Evolutionary conservation across 1,139 yeast genomes (phyloP), one percentile per base, ranked within the genome.

Genomic region (Eremothecium cymbalariae): DNA sequence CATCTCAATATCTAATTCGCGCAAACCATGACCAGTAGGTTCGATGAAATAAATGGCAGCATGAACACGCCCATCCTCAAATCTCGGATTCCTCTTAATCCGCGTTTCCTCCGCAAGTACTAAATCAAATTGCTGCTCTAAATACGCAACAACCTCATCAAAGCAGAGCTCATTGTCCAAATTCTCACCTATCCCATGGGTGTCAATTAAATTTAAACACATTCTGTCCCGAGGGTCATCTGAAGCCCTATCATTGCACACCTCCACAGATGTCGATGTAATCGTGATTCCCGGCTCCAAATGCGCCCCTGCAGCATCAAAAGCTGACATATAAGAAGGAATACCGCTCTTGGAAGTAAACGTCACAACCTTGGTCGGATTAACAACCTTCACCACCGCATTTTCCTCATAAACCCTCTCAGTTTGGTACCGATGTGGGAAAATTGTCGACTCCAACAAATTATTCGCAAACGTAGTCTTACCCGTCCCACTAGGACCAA

Each of bases 101-200:
- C 84, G 65, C 2, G 86, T 78, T 52, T 81, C 90, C 54, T 81
- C 93, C 4, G 84, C 81, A 43, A 81, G 65, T 5, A 79, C 83
- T 44, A 72, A 70, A 55, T 80, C 88, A 58, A 83, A 88, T 59
- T 88, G 96, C 54, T 78, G 84, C 53, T 83, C 90, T 46, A 90
- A 65, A 56, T 77, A 88, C 41, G 72, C 73, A 36, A 78, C 76
- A 41, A 90, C 77, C 45, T 81, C 81, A 23, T 66, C 67, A 52
- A 83, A 81, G 55, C 85, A 71, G 40, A 65, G 43, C 31, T 72
- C 73, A 49, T 79, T 77, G 53, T 79, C 78, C 45, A 79, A 59
- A 46, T 77, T 77, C 41, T 76, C 82, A 13, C 86, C 88, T 53
- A 77, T 76, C 0, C 90, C 90, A n/a, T 85, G 84, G 1, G 90